Evolutionary conservation across 495 filamentous ascomycete species (phyloP).

Genomic region (Penicillium subrubescens): DNA sequence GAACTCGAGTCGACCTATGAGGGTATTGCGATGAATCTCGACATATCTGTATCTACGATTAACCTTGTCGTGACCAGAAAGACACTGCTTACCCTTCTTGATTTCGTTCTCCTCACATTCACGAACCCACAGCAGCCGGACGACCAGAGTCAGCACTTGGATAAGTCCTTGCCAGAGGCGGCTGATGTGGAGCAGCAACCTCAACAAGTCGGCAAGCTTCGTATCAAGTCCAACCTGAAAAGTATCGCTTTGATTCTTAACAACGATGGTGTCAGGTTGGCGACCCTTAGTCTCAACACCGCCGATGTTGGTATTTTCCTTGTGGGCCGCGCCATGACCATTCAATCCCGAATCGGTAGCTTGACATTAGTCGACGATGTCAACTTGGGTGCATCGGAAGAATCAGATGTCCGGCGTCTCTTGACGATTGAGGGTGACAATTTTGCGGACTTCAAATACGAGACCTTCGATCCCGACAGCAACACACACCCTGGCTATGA

Average conservation of each 20-base stretch:
- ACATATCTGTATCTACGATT: conserved; percentile 91
- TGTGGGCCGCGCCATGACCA: conserved; percentile 78
- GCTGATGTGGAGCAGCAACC: conserved; percentile 41
- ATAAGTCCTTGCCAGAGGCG: conserved; percentile 50
- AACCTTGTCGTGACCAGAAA: conserved; percentile 92
- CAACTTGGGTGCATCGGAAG: conserved; percentile 81
- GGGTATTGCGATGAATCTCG: conserved; percentile 88
- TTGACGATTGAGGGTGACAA: conserved; percentile 94
- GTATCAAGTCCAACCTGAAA: conserved; percentile 89
- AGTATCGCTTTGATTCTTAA: conserved; percentile 95
- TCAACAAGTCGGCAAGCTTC: conserved; percentile 58
- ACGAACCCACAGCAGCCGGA: conserved; percentile 64
- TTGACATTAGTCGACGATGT: conserved; percentile 90
- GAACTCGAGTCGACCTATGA: conserved; percentile 91
- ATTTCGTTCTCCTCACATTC: conserved; percentile 95
- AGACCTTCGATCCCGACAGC: conserved; percentile 83
- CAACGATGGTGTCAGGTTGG: conserved; percentile 93
- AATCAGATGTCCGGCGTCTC: conserved; percentile 81
- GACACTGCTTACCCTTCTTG: conserved; percentile 90
- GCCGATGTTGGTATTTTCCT: conserved; percentile 90
- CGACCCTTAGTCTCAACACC: conserved; percentile 87
- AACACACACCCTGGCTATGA: conserved; percentile 91
- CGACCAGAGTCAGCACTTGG: conserved; percentile 34
- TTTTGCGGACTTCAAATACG: conserved; percentile 95
- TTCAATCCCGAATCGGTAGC: conserved; percentile 84